Conservation (phyloP, 2,329 filamentous ascomycete genomes). For the Paecilomyces formosus region DNA sequence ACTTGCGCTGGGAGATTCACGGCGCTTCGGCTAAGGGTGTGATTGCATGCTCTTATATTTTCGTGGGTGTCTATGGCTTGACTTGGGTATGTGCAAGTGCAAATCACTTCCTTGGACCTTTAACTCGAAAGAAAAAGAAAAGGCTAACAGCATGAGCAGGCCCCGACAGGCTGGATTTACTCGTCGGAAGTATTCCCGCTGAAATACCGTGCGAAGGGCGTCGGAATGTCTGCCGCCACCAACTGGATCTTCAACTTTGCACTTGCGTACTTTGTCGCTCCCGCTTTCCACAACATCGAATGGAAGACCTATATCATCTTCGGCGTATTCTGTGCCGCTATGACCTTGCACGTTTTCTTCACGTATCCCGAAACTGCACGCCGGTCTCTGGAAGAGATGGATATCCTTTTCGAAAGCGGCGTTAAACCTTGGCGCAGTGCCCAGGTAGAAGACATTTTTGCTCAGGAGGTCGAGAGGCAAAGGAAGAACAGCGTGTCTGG, state of each 20-base stretch:
- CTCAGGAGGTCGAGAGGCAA: constrained; percentile 16
- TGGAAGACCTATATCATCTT: constrained; percentile 69
- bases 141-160: constrained; percentile 24
- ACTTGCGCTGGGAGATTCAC: constrained; percentile 40
- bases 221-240: constrained; percentile 51
- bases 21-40: constrained; percentile 49
- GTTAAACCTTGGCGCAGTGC: constrained; percentile 24
- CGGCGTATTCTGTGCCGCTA: constrained; percentile 61
- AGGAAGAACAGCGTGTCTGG: not conserved
- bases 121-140: not conserved
- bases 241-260: constrained; percentile 59
- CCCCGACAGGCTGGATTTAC: constrained; percentile 52
- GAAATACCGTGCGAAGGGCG: constrained; percentile 58
- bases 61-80: constrained; percentile 27
- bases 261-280: constrained; percentile 49
- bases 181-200: constrained; percentile 58
- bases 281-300: constrained; percentile 51
- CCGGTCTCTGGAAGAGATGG: constrained; percentile 68
- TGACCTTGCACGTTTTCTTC: constrained; percentile 63
- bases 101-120: not conserved
- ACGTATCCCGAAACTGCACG: constrained; percentile 62
- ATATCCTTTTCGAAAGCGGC: constrained; percentile 53
- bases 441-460: constrained; percentile 16
- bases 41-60: constrained; percentile 57
- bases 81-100: constrained; percentile 33